Evolutionary conservation across 257 asterid genomes (phyloP).

Genomic region (Catharanthus roseus): DNA sequence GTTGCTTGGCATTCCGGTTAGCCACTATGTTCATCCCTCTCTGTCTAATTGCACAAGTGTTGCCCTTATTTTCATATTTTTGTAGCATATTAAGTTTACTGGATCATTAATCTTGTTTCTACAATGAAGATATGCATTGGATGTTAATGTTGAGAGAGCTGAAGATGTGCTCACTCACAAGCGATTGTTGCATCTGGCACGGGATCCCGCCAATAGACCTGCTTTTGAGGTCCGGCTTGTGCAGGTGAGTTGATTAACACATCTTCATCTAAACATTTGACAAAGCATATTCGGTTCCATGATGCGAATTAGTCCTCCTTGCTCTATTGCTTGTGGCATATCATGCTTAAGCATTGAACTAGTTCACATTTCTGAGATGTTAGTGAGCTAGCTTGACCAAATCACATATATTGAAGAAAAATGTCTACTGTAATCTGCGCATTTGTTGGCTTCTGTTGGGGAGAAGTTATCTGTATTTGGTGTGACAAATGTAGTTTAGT

Average conservation of each 20-base stretch:
- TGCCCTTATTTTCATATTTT: too few relatives aligned
- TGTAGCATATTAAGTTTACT: slow-evolving; percentile 10
- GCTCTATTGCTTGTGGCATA: too few relatives aligned
- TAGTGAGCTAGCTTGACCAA: background rate
- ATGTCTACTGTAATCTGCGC: background rate
- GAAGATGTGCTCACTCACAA: slow-evolving; percentile 94
- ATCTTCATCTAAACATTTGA: slow-evolving; percentile 1
- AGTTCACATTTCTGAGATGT: background rate
- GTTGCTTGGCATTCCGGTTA: background rate
- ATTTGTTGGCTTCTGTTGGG: background rate
- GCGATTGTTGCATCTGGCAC: slow-evolving; percentile 73
- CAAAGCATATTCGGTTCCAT: background rate
- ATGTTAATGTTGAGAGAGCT: slow-evolving; percentile 92
- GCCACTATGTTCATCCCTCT: background rate
- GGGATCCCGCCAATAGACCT: slow-evolving; percentile 84
- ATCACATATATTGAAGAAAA: background rate
- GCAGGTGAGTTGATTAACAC: slow-evolving; percentile 51
- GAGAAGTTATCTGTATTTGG: background rate
- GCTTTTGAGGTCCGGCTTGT: slow-evolving; percentile 92
- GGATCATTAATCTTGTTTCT: slow-evolving; percentile 17
- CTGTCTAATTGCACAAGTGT: too few relatives aligned
- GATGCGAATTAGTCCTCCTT: background rate
- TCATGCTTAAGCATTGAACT: background rate
- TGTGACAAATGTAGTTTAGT: background rate
- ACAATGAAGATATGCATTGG: slow-evolving; percentile 78